Conservation (phyloP, 768 basidiomycete genomes). For the Fomitopsis pulvina region DNA sequence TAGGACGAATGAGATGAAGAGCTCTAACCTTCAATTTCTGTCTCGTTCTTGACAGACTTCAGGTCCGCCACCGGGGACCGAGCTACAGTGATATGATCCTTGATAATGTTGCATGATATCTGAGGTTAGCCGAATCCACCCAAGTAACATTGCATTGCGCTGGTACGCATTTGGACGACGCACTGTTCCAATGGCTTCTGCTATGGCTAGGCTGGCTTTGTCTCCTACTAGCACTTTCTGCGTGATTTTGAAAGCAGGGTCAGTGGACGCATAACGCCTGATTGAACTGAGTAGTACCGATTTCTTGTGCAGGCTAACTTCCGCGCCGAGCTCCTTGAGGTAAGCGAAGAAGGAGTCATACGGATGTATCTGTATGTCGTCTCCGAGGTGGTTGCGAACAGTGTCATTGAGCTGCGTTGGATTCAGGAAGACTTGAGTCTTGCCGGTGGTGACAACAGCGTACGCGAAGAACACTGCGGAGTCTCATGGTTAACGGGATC, state of each 20-base stretch:
- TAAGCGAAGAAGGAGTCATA: conserved; percentile 66
- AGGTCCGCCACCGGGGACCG: conserved; percentile 74
- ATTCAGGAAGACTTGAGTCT: conserved; percentile 65
- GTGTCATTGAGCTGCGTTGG: conserved; percentile 38
- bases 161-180: conserved; percentile 9
- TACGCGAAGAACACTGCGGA: conserved; percentile 84
- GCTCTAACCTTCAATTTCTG: conserved; percentile 49
- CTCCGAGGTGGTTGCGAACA: conserved; percentile 46
- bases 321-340: conserved; percentile 42
- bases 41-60: conserved; percentile 75
- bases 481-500: not conserved
- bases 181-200: conserved; percentile 71
- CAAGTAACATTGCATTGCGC: not conserved
- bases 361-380: conserved; percentile 55
- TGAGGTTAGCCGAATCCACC: conserved; percentile 13
- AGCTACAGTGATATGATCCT: conserved; percentile 53
- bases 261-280: not conserved
- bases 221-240: conserved; percentile 74
- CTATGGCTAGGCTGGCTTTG: conserved; percentile 76
- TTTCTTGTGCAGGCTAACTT: conserved; percentile 28
- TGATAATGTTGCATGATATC: conserved; percentile 19
- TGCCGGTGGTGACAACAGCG: conserved; percentile 60
- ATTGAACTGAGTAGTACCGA: conserved; percentile 8
- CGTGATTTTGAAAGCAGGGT: not conserved
- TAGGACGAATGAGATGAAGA: too few relatives aligned